A percentile compares a stretch with the other conserved stretches of the same genome.
Conservation (phyloP, 1,284 basidiomycete species). For the Fistulina hepatica region DNA sequence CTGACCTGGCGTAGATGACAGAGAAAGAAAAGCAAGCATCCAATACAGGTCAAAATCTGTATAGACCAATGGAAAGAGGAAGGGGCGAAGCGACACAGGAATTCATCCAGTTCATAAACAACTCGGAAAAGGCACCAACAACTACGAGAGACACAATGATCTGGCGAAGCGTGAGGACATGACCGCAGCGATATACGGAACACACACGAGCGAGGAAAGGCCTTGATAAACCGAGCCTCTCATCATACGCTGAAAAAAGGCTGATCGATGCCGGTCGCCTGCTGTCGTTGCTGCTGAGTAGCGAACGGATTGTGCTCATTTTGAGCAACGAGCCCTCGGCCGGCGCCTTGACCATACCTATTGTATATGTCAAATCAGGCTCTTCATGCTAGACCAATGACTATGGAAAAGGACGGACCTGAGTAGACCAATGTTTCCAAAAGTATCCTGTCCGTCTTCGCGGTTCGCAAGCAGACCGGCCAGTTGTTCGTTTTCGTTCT, state of each 20-base stretch:
- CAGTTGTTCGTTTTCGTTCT: slow-evolving; percentile 68
- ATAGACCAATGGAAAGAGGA: too few relatives aligned
- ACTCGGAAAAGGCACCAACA: too few relatives aligned
- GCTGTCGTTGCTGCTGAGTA: slow-evolving; percentile 41
- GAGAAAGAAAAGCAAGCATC: too few relatives aligned
- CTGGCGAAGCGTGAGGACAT: too few relatives aligned
- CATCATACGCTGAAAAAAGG: slow-evolving; percentile 72
- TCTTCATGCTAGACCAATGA: slow-evolving; percentile 1
- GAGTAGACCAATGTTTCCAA: slow-evolving; percentile 77
- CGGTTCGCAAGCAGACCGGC: slow-evolving; percentile 75
- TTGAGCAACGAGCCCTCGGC: slow-evolving; percentile 40
- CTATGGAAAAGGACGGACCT: slow-evolving; percentile 34
- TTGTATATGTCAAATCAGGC: slow-evolving; percentile 7
- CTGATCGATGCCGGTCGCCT: slow-evolving; percentile 51
- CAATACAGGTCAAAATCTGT: too few relatives aligned
- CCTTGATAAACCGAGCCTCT: not conserved
- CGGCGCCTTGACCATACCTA: slow-evolving; percentile 62
- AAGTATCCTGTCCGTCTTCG: slow-evolving; percentile 88
- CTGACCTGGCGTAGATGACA: too few relatives aligned
- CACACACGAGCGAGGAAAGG: too few relatives aligned
- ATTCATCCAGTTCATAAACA: too few relatives aligned
- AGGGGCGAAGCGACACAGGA: too few relatives aligned
- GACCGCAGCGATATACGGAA: too few relatives aligned
- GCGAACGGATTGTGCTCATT: slow-evolving; percentile 76
- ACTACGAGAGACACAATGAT: too few relatives aligned